Evolutionary conservation across 257 asterid species (phyloP).

Genomic region (Salvia hispanica): DNA sequence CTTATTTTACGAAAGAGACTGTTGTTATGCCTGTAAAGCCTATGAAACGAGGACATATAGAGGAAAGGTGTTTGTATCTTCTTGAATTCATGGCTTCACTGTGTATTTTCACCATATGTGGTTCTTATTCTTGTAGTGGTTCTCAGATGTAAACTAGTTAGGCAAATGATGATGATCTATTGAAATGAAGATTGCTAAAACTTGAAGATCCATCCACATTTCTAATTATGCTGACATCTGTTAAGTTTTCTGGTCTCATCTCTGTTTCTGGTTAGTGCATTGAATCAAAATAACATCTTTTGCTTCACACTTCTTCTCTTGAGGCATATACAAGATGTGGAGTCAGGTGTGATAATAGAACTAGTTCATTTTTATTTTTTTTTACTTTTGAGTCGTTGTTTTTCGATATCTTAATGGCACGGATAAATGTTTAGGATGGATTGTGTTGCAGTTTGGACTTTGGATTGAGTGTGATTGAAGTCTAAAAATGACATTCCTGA

Average conservation of each 20-base stretch:
- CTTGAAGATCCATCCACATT: background rate
- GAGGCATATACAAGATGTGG: too few relatives aligned
- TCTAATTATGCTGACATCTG: background rate
- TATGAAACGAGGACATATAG: background rate
- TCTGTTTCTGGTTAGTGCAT: background rate
- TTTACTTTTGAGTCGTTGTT: too few relatives aligned
- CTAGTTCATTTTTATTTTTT: too few relatives aligned
- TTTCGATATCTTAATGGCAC: background rate
- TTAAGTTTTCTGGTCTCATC: constrained; percentile 3
- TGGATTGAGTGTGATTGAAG: too few relatives aligned
- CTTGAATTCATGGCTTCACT: background rate
- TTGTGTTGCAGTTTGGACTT: background rate
- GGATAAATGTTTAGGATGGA: background rate
- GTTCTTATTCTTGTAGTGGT: constrained; percentile 7
- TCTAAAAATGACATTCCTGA: too few relatives aligned
- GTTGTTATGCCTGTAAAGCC: too few relatives aligned
- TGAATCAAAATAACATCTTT: too few relatives aligned
- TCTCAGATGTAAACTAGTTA: constrained; percentile 17
- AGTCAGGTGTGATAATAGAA: background rate
- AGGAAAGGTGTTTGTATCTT: constrained; percentile 1
- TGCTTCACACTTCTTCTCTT: too few relatives aligned
- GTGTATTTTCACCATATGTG: background rate
- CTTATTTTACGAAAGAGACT: too few relatives aligned
- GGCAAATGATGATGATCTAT: background rate
- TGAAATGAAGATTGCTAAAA: background rate